Conservation (phyloP, 768 basidiomycete genomes). For the Epithele typhae region DNA sequence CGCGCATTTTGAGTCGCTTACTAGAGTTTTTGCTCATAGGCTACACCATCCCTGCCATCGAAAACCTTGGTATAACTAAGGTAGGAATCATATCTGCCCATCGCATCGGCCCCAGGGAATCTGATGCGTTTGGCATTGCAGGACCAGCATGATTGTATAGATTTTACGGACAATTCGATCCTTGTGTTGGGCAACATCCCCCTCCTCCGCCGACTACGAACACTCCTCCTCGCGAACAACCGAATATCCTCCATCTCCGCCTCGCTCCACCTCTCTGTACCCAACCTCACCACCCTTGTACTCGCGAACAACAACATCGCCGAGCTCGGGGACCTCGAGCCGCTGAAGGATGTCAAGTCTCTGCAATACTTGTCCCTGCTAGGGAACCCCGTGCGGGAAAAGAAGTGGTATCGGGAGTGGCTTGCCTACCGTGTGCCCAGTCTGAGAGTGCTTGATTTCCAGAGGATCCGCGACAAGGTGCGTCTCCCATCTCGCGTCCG, state of each 20-base stretch:
- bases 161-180: constrained; percentile 91
- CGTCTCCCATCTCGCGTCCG: constrained; percentile 32
- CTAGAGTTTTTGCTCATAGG: constrained; percentile 42
- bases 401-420: constrained; percentile 97
- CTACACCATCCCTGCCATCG: constrained; percentile 91
- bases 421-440: constrained; percentile 83
- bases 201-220: constrained; percentile 76
- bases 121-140: constrained; percentile 23
- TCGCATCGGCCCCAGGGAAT: too few species aligned
- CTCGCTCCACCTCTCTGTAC: constrained; percentile 77
- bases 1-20: constrained; percentile 13
- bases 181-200: constrained; percentile 80
- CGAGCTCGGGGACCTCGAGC: constrained; percentile 83
- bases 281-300: constrained; percentile 78
- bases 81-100: constrained; percentile 38
- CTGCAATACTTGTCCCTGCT: constrained; percentile 74
- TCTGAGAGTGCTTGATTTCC: constrained; percentile 91
- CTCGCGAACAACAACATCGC: constrained; percentile 78
- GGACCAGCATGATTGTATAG: constrained; percentile 94
- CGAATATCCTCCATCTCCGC: constrained; percentile 80
- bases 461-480: constrained; percentile 93
- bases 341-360: constrained; percentile 68
- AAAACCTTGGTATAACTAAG: constrained; percentile 93
- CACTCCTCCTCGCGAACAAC: constrained; percentile 87
- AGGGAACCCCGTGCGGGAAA: constrained; percentile 83